A percentile compares a stretch with the other conserved stretches of the same genome.
phyloP scores from a whole-genome alignment of 805 yeast genomes.

The Barnettozyma salicaria region DNA sequence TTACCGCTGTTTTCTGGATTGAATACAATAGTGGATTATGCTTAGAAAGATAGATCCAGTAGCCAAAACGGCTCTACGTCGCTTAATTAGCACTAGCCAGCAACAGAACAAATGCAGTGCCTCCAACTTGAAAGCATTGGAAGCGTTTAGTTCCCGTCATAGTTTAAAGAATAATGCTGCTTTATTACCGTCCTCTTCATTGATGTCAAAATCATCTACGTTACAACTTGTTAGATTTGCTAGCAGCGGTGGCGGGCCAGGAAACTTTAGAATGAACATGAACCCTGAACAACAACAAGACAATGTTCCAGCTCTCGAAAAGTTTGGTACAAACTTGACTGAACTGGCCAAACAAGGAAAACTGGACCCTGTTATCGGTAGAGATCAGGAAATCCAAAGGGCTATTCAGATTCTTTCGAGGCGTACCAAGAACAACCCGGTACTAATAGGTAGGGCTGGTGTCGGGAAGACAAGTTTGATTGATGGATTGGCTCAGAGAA shows the following conservation, averaged over 20 bases:
- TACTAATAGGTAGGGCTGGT: conserved; percentile 93
- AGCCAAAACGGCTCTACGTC: too few relatives aligned
- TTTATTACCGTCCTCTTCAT: too few relatives aligned
- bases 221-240: conserved; percentile 11
- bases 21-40: too few relatives aligned
- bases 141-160: too few relatives aligned
- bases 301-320: conserved; percentile 73
- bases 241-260: conserved; percentile 17
- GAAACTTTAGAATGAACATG: conserved; percentile 29
- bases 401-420: conserved; percentile 90
- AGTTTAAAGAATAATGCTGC: too few relatives aligned
- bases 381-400: conserved; percentile 91
- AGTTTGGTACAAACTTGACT: conserved; percentile 82
- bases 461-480: conserved; percentile 96
- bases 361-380: conserved; percentile 93
- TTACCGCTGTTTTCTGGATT: too few relatives aligned
- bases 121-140: too few relatives aligned
- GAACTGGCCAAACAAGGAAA: conserved; percentile 83
- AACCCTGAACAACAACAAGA: conserved; percentile 40
- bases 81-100: too few relatives aligned
- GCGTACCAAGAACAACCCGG: conserved; percentile 93
- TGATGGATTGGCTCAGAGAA: conserved; percentile 95
- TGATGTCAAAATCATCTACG: too few relatives aligned
- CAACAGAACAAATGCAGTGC: too few relatives aligned
- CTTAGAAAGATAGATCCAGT: too few relatives aligned